A percentile compares a stretch with the other conserved stretches of the same genome.
Evolutionary conservation across 75 land plant species (phyloP).

Genomic region (Selaginella tamariscina): DNA sequence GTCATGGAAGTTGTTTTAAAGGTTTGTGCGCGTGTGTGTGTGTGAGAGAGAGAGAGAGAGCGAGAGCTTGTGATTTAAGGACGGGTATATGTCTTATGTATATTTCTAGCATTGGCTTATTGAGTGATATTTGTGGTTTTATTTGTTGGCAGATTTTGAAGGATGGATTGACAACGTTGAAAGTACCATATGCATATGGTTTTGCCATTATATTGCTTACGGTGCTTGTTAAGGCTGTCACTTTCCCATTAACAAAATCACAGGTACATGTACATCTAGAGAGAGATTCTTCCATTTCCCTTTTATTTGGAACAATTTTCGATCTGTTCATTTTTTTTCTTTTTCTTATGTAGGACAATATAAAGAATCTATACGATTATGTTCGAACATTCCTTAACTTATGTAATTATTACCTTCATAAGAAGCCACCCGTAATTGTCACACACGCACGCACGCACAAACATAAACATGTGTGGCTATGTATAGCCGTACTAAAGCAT

Average conservation of each 20-base stretch:
- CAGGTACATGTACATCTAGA: constrained; percentile 55
- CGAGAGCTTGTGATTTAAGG: not conserved
- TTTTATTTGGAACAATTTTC: no score
- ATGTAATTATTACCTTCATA: no score
- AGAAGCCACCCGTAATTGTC: no score
- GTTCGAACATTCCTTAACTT: no score
- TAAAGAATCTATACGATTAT: no score
- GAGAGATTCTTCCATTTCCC: no score
- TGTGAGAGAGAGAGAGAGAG: no score
- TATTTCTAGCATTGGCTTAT: not conserved
- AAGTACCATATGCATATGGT: constrained; percentile 90
- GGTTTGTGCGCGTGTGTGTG: constrained; percentile 27
- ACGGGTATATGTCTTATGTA: not conserved
- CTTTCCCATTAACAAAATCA: constrained; percentile 82
- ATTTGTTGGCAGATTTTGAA: constrained; percentile 51
- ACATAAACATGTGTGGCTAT: not conserved
- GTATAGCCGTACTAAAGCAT: not conserved
- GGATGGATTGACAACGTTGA: constrained; percentile 57
- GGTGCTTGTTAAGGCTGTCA: constrained; percentile 76
- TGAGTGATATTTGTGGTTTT: not conserved
- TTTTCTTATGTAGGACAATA: no score
- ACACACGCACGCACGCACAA: no score
- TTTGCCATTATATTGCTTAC: constrained; percentile 95
- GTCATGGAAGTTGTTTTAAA: constrained; percentile 55
- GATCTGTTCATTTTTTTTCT: no score